Base-by-base conservation (phyloP, 257 asterid genomes). In the Solanum paucissectum region DNA sequence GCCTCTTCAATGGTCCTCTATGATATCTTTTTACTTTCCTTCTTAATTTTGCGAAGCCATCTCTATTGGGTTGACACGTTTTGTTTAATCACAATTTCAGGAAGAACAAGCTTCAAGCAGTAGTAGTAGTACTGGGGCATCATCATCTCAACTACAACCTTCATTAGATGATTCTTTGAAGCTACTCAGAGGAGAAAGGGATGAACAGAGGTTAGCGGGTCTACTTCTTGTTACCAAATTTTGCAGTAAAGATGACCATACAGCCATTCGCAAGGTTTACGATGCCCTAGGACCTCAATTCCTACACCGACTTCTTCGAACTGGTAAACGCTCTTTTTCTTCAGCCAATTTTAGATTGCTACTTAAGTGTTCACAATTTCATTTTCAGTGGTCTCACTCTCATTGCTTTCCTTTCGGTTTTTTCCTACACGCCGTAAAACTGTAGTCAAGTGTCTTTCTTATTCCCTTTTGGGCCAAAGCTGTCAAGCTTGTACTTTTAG, bases 151-250 rank as follows among this genome's bases (percentile, higher is more conserved):
- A 5, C 27, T 87, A 13, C 83, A 91, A 1, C 90, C 93, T 34
- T 87, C 94, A 10, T 62, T 91, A 86, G 96, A 93, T 69, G 96
- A 94, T 88, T 90, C 96, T 90, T 89, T 91, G 88, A 94, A 89
- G 88, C 93, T 97, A 1, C 87, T 97, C 32, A 92, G 91, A 87
- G 98, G 97, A 52, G 93, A 90, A 87, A 93, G 94, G 23, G 98
- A 97, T 86, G 95, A 98, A 83, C 96, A 97, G 90, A 94, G 98
- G 13, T 90, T 96, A 34, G 96, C 98, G 21, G 99, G 98, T 77
- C 95, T 96, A 44, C 95, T 95, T 77, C 27, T 96, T 13, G 95
- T 94, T 76, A 91, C 99, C 86, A 94, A 94, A 89, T 90, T 94
- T 71, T 94, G 94, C 91, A 92, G 93, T 91, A 92, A 90, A 92